Evolutionary conservation across 345 rosid species (phyloP).

Genomic region (Populus simonii): DNA sequence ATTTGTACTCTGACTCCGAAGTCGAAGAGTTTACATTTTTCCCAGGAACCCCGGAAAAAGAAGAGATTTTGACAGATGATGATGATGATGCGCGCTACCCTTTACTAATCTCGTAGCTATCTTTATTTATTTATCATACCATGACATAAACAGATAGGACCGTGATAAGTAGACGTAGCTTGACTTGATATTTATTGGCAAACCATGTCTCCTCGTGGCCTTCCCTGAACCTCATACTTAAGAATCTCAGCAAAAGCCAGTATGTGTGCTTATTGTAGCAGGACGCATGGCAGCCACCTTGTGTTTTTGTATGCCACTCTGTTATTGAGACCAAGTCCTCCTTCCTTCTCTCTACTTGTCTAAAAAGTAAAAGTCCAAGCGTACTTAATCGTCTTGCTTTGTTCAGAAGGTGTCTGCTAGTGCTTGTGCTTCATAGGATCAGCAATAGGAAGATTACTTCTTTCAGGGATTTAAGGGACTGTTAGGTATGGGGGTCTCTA

Average conservation of each 20-base stretch:
- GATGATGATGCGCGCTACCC: no score
- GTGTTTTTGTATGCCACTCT: not conserved
- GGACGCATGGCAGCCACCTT: conserved; percentile 2
- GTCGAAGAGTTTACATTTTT: not conserved
- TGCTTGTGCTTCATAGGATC: not conserved
- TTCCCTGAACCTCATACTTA: conserved; percentile 33
- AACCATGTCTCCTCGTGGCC: conserved; percentile 46
- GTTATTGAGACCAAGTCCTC: no score
- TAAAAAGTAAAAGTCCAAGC: not conserved
- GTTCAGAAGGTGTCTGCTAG: not conserved
- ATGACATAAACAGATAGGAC: not conserved
- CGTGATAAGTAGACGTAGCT: not conserved
- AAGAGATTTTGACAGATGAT: not conserved
- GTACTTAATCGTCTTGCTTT: not conserved
- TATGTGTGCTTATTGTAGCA: not conserved
- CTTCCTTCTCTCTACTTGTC: conserved; percentile 2
- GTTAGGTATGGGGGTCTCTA: conserved; percentile 31
- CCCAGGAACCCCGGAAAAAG: not conserved
- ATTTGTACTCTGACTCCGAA: no score
- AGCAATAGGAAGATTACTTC: conserved; percentile 7
- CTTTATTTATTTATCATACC: not conserved
- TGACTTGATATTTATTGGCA: not conserved
- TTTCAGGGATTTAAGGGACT: conserved; percentile 29
- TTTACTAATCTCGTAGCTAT: not conserved
- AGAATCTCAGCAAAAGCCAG: conserved; percentile 30